Conservation (phyloP, 148 eudicot genomes). For the Amaranthus cruentus region DNA sequence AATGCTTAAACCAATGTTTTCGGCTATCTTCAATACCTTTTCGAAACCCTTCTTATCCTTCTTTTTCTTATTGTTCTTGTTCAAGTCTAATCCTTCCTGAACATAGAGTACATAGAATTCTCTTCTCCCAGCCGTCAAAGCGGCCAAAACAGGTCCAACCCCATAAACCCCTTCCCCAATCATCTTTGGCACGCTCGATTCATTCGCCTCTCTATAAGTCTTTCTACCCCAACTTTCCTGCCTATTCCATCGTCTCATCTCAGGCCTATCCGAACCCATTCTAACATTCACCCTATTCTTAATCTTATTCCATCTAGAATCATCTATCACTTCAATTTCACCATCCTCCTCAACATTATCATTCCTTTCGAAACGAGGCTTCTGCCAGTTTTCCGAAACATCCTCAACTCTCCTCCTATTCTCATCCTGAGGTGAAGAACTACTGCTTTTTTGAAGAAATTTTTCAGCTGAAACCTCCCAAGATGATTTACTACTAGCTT, state of each 20-base stretch:
- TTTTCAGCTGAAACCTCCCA: constrained; percentile 90
- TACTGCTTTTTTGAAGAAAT: constrained; percentile 34
- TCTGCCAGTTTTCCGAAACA: constrained; percentile 27
- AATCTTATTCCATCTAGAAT: constrained; percentile 78
- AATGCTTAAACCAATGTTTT: constrained; percentile 56
- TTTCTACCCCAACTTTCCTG: constrained; percentile 78
- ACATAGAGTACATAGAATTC: constrained; percentile 74
- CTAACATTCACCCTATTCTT: constrained; percentile 42
- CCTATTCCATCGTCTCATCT: constrained; percentile 45
- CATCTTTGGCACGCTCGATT: constrained; percentile 77
- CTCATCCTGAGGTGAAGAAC: constrained; percentile 26
- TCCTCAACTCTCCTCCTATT: constrained; percentile 20
- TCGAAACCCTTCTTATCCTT: constrained; percentile 97
- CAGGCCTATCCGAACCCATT: constrained; percentile 43
- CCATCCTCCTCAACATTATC: constrained; percentile 39
- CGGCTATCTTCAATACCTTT: constrained; percentile 65
- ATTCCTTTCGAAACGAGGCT: constrained; percentile 23
- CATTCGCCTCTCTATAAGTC: constrained; percentile 75
- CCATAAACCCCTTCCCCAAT: constrained; percentile 88
- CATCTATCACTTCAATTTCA: constrained; percentile 39
- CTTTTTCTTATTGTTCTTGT: constrained; percentile 67
- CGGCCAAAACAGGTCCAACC: constrained; percentile 94
- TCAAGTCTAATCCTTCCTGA: constrained; percentile 82
- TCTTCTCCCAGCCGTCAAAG: constrained; percentile 73
- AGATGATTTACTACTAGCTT: constrained; percentile 41